A percentile compares a stretch with the other conserved stretches of the same genome.
Evolutionary conservation across 2,329 filamentous ascomycete genomes (phyloP).

Genomic region (Orbilia javanica): DNA sequence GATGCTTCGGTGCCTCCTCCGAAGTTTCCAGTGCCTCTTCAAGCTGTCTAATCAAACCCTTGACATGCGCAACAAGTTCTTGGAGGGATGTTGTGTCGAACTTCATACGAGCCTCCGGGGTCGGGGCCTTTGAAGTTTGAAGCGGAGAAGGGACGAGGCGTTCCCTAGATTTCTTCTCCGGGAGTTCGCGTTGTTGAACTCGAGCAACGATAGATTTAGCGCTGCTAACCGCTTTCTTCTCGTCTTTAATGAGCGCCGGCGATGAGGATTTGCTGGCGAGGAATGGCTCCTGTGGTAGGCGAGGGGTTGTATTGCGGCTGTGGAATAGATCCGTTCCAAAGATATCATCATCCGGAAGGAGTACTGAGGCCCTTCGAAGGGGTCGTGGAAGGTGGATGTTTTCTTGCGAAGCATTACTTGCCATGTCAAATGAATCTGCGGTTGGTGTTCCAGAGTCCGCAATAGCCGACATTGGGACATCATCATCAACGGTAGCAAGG

Average conservation of each 20-base stretch:
- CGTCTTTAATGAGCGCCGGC: conserved; percentile 55
- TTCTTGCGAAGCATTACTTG: conserved; percentile 55
- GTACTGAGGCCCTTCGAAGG: conserved; percentile 59
- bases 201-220: conserved; percentile 56
- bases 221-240: conserved; percentile 52
- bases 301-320: conserved; percentile 54
- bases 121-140: conserved; percentile 52
- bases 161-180: conserved; percentile 49
- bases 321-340: conserved; percentile 60
- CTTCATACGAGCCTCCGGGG: conserved; percentile 52
- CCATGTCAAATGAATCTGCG: conserved; percentile 49
- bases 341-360: conserved; percentile 62
- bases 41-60: conserved; percentile 59
- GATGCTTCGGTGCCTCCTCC: conserved; percentile 21
- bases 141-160: conserved; percentile 51
- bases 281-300: conserved; percentile 52
- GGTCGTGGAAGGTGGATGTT: conserved; percentile 52
- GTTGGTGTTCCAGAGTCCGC: conserved; percentile 41
- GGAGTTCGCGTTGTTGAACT: conserved; percentile 50
- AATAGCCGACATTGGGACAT: conserved; percentile 65
- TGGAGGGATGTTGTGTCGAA: conserved; percentile 62
- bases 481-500: conserved; percentile 78
- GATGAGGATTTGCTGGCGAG: conserved; percentile 54
- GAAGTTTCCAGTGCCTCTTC: conserved; percentile 57
- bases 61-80: conserved; percentile 61